Percentiles rank a stretch among this genome's conserved stretches.
phyloP scores from a whole-genome alignment of 169 alveolate species.

The Besnoitia besnoiti region DNA sequence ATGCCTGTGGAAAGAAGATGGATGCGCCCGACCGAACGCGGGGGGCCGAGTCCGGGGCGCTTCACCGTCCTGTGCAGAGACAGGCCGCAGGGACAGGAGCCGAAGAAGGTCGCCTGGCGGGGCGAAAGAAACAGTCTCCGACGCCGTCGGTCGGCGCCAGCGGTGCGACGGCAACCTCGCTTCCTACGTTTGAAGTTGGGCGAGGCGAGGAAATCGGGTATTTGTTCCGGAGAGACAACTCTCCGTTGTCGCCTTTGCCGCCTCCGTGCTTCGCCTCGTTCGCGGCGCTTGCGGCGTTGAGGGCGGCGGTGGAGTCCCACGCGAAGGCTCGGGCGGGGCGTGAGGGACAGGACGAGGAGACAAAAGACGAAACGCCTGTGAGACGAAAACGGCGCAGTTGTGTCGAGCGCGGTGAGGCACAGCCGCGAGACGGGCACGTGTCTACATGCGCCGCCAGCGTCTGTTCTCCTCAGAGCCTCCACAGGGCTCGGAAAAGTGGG shows the following conservation, averaged over 20 bases:
- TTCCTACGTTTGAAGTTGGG: background rate
- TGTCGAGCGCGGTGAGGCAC: too few relatives aligned
- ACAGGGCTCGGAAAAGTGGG: too few relatives aligned
- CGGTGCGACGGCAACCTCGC: background rate
- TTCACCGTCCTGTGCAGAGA: background rate
- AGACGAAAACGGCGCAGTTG: background rate
- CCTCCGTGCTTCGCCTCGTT: background rate
- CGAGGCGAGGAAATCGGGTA: background rate
- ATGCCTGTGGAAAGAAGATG: background rate
- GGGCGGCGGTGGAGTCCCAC: background rate
- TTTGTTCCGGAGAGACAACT: background rate
- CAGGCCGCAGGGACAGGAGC: background rate
- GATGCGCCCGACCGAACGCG: background rate
- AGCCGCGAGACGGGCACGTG: too few relatives aligned
- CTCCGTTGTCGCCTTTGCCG: background rate
- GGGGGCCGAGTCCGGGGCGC: background rate
- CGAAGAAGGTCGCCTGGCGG: background rate
- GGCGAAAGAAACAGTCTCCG: background rate
- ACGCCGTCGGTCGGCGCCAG: background rate
- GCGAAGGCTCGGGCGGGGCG: background rate
- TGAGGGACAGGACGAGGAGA: background rate
- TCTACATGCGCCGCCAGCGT: too few relatives aligned
- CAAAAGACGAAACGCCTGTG: background rate
- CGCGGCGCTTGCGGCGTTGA: background rate
- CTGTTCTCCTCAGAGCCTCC: too few relatives aligned